Evolutionary conservation across 2,329 filamentous ascomycete genomes (phyloP), one percentile per base, ranked within the genome.

Genomic region (Hypoxylon sp.): DNA sequence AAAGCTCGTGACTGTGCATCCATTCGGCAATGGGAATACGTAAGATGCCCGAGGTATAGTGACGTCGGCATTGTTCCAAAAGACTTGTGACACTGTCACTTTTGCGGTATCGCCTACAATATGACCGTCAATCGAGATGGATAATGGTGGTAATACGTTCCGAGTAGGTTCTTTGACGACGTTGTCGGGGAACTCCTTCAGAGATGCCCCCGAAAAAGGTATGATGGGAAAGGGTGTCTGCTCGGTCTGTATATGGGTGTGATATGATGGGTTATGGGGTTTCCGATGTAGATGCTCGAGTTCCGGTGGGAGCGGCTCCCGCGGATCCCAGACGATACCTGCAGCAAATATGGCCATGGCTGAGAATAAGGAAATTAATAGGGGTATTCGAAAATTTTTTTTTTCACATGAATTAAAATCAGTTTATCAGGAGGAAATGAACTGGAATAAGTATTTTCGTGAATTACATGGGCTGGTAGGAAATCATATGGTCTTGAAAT

Each of bases 1-100:
- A 50, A 77, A 76, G 11, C 66, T 70, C 10, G 69, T 76, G 6
- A 77, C 69, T 4, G 72, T 75, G 41, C 75, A 75, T 14, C 69
- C 72, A 19, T 66, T 59, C 1, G 74, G 70, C 3, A 77, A 68
- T 9, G 72, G 72, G 41, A 76, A 77, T 3, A 71, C 74, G 49
- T 76, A 77, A 9, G 72, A 69, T 1, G 74, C 73, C 38, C 72
- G 48, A 21, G 60, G 65, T 66, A 77, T 76, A 10, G 71, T 34
- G 17, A 36, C 9, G 14, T 68, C 65, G 21, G 65, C 60, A n/a
- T 75, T 68, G 61, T 77, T 77, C 66, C 64, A 74, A 56, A 75
- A 77, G 9, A 67, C 51, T 25, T 77, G 75, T 1, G 55, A 72
- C 2, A 72, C 60, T n/a, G 70, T 69, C 5, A 76, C 65, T 38